A percentile compares a stretch with the other conserved stretches of the same genome.
phyloP scores from a whole-genome alignment of 495 filamentous ascomycete species.

The Cercophora samala region DNA sequence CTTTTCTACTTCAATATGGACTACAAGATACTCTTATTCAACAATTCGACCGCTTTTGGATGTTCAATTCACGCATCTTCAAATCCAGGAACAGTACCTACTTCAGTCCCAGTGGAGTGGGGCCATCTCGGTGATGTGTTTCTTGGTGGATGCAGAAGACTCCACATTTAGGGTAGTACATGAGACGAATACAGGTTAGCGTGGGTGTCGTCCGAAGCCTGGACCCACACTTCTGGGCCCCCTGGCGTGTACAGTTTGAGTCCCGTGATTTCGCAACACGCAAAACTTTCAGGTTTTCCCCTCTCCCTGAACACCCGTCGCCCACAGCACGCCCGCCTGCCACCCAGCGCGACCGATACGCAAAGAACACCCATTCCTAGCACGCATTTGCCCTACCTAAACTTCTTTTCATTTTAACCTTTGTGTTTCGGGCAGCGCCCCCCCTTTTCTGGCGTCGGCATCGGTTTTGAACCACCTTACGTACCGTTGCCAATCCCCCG shows the following conservation, averaged over 20 bases:
- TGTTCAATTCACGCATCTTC: too few species aligned
- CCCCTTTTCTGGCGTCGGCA: neutral
- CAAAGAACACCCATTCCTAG: conserved; percentile 9
- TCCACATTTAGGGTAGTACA: conserved; percentile 10
- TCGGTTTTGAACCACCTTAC: neutral
- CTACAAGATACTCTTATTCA: too few species aligned
- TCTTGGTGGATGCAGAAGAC: conserved; percentile 2
- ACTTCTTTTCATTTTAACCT: neutral
- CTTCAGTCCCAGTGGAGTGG: too few species aligned
- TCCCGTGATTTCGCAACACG: conserved; percentile 29
- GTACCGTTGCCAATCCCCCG: neutral
- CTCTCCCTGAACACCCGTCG: conserved; percentile 9
- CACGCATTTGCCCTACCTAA: neutral
- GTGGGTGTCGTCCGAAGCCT: conserved; percentile 15
- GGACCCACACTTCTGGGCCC: conserved; percentile 18
- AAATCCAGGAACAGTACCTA: too few species aligned
- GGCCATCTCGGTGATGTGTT: too few species aligned
- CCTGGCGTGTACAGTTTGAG: conserved; percentile 21
- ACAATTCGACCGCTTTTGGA: too few species aligned
- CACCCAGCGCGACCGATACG: conserved; percentile 14
- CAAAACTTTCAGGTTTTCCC: conserved; percentile 18
- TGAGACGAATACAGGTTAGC: conserved; percentile 6
- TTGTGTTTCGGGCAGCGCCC: neutral
- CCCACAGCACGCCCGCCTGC: conserved; percentile 19
- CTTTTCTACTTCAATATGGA: too few species aligned